phyloP scores from a whole-genome alignment of 164 flowering plant species.

The Brasenia schreberi region DNA sequence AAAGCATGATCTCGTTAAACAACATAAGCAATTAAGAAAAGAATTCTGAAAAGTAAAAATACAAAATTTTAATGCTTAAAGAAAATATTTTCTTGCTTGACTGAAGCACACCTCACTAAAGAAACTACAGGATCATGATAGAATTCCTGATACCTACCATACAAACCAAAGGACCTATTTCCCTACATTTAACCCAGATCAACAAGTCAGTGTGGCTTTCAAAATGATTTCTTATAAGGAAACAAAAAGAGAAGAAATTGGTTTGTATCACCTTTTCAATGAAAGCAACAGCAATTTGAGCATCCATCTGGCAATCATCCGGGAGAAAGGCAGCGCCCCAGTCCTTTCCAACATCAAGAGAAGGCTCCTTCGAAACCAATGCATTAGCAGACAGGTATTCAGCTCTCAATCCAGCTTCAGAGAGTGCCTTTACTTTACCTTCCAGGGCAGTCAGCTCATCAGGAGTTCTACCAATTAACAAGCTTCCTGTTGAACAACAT shows the following conservation, averaged over 20 bases:
- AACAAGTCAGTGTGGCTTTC: no score
- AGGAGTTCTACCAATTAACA: conserved; percentile 51
- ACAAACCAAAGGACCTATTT: conserved; percentile 44
- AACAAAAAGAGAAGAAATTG: not conserved
- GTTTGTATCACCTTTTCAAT: conserved; percentile 48
- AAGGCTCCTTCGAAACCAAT: conserved; percentile 45
- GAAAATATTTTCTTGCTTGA: no score
- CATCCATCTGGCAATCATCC: conserved; percentile 70
- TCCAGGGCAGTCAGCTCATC: conserved; percentile 30
- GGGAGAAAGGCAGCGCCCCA: conserved; percentile 56
- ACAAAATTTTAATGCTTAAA: not conserved
- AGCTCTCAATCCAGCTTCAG: conserved; percentile 51
- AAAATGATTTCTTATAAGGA: no score
- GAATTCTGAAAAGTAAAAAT: not conserved
- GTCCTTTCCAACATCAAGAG: conserved; percentile 29
- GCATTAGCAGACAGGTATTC: conserved; percentile 38
- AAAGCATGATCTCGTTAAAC: not conserved
- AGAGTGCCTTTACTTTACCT: conserved; percentile 27
- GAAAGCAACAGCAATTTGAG: conserved; percentile 36
- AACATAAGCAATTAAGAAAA: not conserved
- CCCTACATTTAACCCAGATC: conserved; percentile 25
- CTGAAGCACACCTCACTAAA: conserved; percentile 46
- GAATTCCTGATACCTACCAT: conserved; percentile 84
- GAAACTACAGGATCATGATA: conserved; percentile 59
- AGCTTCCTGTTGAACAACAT: conserved; percentile 34